phyloP scores from a whole-genome alignment of 768 basidiomycete genomes.

The Solioccasus polychromus region DNA sequence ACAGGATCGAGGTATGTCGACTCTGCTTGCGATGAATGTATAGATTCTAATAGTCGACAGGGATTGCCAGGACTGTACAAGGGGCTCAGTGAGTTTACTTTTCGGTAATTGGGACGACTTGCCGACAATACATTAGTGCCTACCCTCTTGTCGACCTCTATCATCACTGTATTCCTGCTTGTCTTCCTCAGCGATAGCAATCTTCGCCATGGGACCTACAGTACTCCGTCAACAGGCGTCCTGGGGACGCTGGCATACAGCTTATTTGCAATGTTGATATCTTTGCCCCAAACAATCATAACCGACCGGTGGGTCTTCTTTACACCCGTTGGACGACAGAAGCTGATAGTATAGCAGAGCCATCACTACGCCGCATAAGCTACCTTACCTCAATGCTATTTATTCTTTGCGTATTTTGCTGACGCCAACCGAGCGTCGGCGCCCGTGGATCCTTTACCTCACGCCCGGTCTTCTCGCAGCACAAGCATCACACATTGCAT shows the following conservation, averaged over 20 bases:
- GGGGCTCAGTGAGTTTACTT: conserved; percentile 53
- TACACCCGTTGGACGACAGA: background rate
- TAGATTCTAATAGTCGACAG: conserved; percentile 30
- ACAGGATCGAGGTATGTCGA: conserved; percentile 61
- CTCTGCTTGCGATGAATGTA: background rate
- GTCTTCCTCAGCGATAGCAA: conserved; percentile 55
- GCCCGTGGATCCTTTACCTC: conserved; percentile 77
- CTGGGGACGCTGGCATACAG: conserved; percentile 65
- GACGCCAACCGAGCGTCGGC: conserved; percentile 76
- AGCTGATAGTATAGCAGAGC: conserved; percentile 43
- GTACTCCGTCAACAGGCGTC: conserved; percentile 57
- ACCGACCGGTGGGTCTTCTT: conserved; percentile 61
- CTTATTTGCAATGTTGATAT: conserved; percentile 61
- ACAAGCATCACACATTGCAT: conserved; percentile 43
- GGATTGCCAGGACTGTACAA: conserved; percentile 78
- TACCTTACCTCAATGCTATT: conserved; percentile 58
- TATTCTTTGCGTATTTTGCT: conserved; percentile 67
- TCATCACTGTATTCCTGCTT: conserved; percentile 57
- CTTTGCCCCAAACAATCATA: conserved; percentile 66
- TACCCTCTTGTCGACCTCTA: conserved; percentile 43
- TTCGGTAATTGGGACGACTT: conserved; percentile 30
- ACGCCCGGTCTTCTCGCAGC: conserved; percentile 64
- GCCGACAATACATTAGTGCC: conserved; percentile 47
- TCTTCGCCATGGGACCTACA: conserved; percentile 63
- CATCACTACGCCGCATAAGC: conserved; percentile 77